Conservation (phyloP, 2,329 filamentous ascomycete genomes). For the Stagonosporopsis cucurbitacearum region DNA sequence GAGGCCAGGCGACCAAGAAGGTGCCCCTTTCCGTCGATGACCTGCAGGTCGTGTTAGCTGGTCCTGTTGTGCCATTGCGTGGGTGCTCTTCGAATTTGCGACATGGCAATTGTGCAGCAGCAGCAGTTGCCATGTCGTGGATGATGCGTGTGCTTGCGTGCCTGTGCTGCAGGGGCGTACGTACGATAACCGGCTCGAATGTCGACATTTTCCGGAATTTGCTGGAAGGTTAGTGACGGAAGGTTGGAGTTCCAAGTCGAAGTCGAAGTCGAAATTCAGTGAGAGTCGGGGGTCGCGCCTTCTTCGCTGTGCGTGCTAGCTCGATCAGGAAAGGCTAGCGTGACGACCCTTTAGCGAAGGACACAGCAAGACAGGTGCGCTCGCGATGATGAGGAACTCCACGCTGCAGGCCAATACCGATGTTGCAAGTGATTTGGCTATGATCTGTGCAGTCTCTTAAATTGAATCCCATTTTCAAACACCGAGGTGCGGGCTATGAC, state of each 20-base stretch:
- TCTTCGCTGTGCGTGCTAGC: background rate
- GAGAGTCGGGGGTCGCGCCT: background rate
- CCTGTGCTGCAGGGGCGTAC: conserved; percentile 46
- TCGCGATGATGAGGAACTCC: background rate
- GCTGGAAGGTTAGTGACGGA: conserved; percentile 40
- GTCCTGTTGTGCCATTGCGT: conserved; percentile 15
- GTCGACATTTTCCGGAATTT: conserved; percentile 61
- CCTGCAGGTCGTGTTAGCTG: conserved; percentile 51
- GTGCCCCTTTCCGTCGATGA: conserved; percentile 99
- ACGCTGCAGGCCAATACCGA: background rate
- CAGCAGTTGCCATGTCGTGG: conserved; percentile 18
- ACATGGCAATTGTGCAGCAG: conserved; percentile 16
- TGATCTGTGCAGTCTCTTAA: background rate
- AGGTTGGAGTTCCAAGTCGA: conserved; percentile 6
- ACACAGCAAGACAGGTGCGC: background rate
- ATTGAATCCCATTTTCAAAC: background rate
- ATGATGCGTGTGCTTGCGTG: background rate
- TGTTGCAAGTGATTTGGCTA: background rate
- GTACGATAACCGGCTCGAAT: conserved; percentile 70
- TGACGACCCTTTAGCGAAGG: background rate
- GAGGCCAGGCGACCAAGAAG: conserved; percentile 98
- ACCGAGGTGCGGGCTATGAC: no score
- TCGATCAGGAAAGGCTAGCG: conserved; percentile 3
- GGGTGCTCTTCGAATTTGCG: conserved; percentile 7
- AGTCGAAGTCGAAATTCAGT: background rate